phyloP scores from a whole-genome alignment of 2,329 filamentous ascomycete genomes.

The Colletotrichum sidae region DNA sequence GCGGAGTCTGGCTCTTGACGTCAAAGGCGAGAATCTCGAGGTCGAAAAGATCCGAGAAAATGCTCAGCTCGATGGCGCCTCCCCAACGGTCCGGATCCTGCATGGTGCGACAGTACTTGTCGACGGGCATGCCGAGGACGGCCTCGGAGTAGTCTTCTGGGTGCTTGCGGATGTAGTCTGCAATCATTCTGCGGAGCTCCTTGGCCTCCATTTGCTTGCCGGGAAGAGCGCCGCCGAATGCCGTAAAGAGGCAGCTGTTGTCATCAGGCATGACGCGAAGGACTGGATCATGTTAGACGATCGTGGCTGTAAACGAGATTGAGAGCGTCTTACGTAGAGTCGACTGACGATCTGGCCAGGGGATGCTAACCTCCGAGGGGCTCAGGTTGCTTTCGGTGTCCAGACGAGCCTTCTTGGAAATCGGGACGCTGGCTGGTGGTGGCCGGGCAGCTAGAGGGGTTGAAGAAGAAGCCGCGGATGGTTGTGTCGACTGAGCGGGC shows the following conservation, averaged over 20 bases:
- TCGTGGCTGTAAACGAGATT: conserved; percentile 45
- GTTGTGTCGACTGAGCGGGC: conserved; percentile 41
- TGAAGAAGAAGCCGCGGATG: conserved; percentile 35
- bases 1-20: conserved; percentile 60
- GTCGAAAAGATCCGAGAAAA: conserved; percentile 85
- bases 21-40: conserved; percentile 89
- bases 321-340: conserved; percentile 57
- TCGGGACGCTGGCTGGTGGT: conserved; percentile 14
- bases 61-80: conserved; percentile 88
- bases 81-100: conserved; percentile 87
- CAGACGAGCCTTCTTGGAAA: conserved; percentile 12
- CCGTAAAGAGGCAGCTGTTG: conserved; percentile 94
- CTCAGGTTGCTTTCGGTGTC: conserved; percentile 14
- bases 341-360: conserved; percentile 62
- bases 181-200: conserved; percentile 80
- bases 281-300: conserved; percentile 63
- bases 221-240: conserved; percentile 84
- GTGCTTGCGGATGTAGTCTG: conserved; percentile 80
- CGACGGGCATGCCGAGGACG: conserved; percentile 78
- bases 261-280: conserved; percentile 97
- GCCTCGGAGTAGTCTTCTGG: conserved; percentile 79
- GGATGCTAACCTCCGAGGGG: conserved; percentile 48
- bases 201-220: conserved; percentile 56
- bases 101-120: conserved; percentile 86
- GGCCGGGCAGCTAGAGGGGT: conserved; percentile 18